phyloP scores from a whole-genome alignment of 192 early-diverging fungal genomes.

The Coemansia sp. region DNA sequence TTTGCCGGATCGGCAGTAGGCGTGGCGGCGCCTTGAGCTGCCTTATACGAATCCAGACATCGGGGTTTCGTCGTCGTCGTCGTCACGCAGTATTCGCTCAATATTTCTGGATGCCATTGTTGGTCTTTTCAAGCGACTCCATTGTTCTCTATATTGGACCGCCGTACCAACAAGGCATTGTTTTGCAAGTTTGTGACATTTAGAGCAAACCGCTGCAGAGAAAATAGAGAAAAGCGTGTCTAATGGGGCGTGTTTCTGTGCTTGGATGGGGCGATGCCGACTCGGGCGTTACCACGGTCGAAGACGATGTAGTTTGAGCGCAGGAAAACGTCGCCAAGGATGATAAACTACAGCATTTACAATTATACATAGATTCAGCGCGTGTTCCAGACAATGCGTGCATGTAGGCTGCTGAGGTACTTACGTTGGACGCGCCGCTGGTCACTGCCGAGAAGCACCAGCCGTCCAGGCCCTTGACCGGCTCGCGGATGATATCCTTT shows the following conservation, averaged over 20 bases:
- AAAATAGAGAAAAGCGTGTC: not conserved
- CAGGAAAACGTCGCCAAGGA: conserved; percentile 66
- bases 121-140: not conserved
- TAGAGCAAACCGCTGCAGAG: not conserved
- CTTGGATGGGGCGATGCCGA: conserved; percentile 59
- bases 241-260: conserved; percentile 12
- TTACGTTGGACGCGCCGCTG: conserved; percentile 45
- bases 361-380: not conserved
- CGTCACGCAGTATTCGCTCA: not conserved
- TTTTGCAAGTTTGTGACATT: conserved; percentile 3
- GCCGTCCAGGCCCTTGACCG: conserved; percentile 46
- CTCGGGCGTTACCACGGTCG: conserved; percentile 54
- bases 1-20: not conserved
- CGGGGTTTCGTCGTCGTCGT: not conserved
- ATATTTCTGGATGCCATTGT: not conserved
- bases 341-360: conserved; percentile 40
- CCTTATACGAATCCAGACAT: not conserved
- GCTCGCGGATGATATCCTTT: conserved; percentile 46
- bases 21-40: not conserved
- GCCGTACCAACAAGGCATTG: too few relatives aligned
- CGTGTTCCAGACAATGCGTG: not conserved
- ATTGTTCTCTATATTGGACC: not conserved
- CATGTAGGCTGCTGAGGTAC: not conserved
- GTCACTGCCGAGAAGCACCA: conserved; percentile 53
- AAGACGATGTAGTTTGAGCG: conserved; percentile 66